A percentile compares a stretch with the other conserved stretches of the same genome.
phyloP scores from a whole-genome alignment of 1,284 basidiomycete genomes.

The Ceraceosorus guamensis region DNA sequence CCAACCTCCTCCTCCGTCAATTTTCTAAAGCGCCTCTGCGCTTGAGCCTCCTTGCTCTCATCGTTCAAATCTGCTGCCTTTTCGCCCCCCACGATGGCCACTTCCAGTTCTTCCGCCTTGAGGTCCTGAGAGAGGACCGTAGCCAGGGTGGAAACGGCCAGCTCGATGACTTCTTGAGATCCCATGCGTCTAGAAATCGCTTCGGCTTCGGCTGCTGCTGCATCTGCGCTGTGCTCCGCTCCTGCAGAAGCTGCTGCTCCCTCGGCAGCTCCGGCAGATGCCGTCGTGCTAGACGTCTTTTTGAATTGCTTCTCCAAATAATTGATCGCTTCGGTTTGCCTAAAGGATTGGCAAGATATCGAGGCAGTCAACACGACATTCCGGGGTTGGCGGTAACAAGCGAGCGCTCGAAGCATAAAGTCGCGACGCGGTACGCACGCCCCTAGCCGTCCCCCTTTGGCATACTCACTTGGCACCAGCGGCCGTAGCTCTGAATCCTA shows the following conservation, averaged over 20 bases:
- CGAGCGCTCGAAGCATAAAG: neutral
- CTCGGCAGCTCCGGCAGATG: slow-evolving; percentile 3
- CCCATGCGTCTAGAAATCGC: slow-evolving; percentile 21
- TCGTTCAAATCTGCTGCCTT: slow-evolving; percentile 13
- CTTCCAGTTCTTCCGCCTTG: slow-evolving; percentile 60
- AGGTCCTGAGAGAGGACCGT: slow-evolving; percentile 90
- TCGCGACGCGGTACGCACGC: neutral
- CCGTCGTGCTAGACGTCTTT: slow-evolving; percentile 55
- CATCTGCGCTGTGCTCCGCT: slow-evolving; percentile 13
- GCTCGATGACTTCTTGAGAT: slow-evolving; percentile 54
- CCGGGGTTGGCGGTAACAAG: too few species aligned
- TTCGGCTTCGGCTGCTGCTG: slow-evolving; percentile 30
- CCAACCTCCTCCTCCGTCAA: slow-evolving; percentile 35
- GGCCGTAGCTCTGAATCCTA: slow-evolving; percentile 93
- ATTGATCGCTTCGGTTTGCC: slow-evolving; percentile 95
- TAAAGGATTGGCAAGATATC: too few species aligned
- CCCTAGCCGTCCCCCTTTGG: too few species aligned
- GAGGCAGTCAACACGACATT: too few species aligned
- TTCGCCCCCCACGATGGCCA: slow-evolving; percentile 51
- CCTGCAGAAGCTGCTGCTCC: slow-evolving; percentile 6
- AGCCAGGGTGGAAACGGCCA: slow-evolving; percentile 90
- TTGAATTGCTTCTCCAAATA: slow-evolving; percentile 97
- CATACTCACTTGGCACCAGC: slow-evolving; percentile 73
- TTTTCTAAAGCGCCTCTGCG: slow-evolving; percentile 37
- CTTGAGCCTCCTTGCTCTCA: slow-evolving; percentile 17